Conservation (phyloP, 257 asterid genomes). For the Ballota nigra region DNA sequence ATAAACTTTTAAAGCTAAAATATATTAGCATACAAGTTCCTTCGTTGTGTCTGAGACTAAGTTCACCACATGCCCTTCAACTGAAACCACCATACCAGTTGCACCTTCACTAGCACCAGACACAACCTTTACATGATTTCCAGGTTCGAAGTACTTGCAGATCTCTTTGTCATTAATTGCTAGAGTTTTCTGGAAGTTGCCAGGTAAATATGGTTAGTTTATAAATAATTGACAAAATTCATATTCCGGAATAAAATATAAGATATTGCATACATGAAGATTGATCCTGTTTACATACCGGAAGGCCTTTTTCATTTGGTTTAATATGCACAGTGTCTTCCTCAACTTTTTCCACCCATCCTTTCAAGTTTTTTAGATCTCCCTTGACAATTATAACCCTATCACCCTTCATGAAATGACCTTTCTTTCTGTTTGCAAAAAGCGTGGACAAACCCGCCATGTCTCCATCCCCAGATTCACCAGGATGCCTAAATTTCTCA, state of each 20-base stretch:
- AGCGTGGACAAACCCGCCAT: conserved; percentile 78
- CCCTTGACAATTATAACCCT: conserved; percentile 90
- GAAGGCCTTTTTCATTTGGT: conserved; percentile 78
- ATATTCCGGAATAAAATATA: background rate
- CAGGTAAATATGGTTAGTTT: conserved; percentile 9
- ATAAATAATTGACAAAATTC: conserved; percentile 7
- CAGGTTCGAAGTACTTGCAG: conserved; percentile 93
- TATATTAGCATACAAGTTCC: conserved; percentile 61
- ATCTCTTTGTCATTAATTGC: conserved; percentile 81
- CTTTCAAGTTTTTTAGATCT: conserved; percentile 83
- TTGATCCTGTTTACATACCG: conserved; percentile 38
- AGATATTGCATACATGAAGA: background rate
- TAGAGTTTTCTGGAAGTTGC: conserved; percentile 62
- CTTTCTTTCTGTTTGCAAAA: conserved; percentile 85
- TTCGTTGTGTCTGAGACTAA: conserved; percentile 95
- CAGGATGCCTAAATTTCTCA: conserved; percentile 85
- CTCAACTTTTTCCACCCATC: conserved; percentile 94
- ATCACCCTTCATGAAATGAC: conserved; percentile 96
- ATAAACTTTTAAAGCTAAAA: background rate
- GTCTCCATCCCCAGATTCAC: conserved; percentile 81
- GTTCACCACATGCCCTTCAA: conserved; percentile 94
- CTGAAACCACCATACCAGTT: conserved; percentile 97
- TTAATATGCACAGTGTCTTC: conserved; percentile 92
- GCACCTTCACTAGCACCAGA: conserved; percentile 96
- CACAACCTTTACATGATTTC: conserved; percentile 92